These are phyloP conservation scores for Dispira simplex DNA, from an alignment of 192 early-diverging fungal species.

Conservation along the genomic window DNA sequence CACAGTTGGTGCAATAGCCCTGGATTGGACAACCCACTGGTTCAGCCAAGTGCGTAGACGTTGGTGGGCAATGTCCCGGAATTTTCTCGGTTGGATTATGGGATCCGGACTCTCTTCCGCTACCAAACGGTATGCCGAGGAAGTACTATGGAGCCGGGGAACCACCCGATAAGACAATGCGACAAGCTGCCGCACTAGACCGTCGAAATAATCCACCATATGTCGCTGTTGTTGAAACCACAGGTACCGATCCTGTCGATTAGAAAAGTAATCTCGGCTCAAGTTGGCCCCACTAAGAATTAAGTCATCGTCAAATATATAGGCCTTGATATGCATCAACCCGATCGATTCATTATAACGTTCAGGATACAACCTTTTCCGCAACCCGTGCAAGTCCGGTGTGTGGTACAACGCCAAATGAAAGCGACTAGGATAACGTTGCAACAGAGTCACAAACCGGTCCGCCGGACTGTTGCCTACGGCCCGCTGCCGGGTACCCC, in stretches of 20 bases:
- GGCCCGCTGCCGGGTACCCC: conserved; percentile 50
- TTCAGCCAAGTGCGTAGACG: background rate
- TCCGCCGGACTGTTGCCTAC: conserved; percentile 43
- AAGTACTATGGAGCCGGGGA: background rate
- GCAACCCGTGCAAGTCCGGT: conserved; percentile 52
- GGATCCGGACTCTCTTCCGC: background rate
- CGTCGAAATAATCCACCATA: conserved; percentile 53
- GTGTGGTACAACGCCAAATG: conserved; percentile 74
- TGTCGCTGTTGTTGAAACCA: conserved; percentile 32
- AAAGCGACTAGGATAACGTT: conserved; percentile 47
- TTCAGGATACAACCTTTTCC: conserved; percentile 58
- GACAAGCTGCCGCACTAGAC: conserved; percentile 43
- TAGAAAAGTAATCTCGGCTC: conserved; percentile 85
- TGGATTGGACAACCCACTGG: background rate
- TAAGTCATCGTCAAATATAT: conserved; percentile 65
- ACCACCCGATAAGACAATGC: conserved; percentile 41
- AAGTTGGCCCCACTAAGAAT: conserved; percentile 76
- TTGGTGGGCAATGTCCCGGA: background rate
- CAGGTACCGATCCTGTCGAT: conserved; percentile 92
- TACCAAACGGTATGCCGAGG: background rate
- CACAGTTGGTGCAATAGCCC: background rate
- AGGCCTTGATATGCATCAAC: conserved; percentile 88
- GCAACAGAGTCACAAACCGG: conserved; percentile 41
- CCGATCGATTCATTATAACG: conserved; percentile 90
- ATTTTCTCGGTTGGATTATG: background rate